These are phyloP conservation scores for Phytophthora pseudosyringae DNA, from an alignment of 352 stramenopile species.

Conservation along the genomic window DNA sequence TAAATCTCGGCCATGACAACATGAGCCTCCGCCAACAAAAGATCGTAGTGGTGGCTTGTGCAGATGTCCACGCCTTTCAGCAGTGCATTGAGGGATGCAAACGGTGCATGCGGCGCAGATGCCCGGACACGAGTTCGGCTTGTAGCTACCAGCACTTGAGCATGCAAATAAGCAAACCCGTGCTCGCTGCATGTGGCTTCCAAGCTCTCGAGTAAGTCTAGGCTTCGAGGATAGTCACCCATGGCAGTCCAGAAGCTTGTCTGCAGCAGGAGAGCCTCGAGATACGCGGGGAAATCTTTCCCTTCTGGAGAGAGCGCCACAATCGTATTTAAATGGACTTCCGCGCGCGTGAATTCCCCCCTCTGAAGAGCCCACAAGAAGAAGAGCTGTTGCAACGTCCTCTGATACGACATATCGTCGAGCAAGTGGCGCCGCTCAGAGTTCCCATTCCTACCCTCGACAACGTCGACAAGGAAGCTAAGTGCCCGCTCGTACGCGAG, in stretches of 20 bases:
- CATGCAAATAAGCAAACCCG: constrained; percentile 52
- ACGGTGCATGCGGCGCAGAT: constrained; percentile 50
- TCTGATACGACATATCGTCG: constrained; percentile 47
- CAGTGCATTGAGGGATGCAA: constrained; percentile 50
- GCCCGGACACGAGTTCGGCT: constrained; percentile 47
- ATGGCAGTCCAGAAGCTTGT: constrained; percentile 37
- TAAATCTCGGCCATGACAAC: constrained; percentile 69
- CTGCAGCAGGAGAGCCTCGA: constrained; percentile 50
- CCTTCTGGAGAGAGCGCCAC: constrained; percentile 49
- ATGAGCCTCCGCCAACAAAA: constrained; percentile 66
- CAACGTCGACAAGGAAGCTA: constrained; percentile 41
- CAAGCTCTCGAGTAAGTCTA: constrained; percentile 49
- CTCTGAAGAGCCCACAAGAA: constrained; percentile 58
- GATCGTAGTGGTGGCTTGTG: constrained; percentile 55
- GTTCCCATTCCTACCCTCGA: not conserved
- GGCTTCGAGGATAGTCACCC: constrained; percentile 45
- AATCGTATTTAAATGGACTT: constrained; percentile 53
- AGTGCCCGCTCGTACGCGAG: constrained; percentile 44
- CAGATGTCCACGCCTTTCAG: constrained; percentile 61
- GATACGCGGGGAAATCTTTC: constrained; percentile 53
- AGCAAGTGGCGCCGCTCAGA: constrained; percentile 34
- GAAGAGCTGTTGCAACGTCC: constrained; percentile 56
- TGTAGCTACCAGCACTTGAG: constrained; percentile 56
- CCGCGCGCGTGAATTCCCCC: constrained; percentile 47
- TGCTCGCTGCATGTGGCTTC: constrained; percentile 50